A percentile compares a stretch with the other conserved stretches of the same genome.
These are phyloP conservation scores for Pisolithus marmoratus DNA, from an alignment of 768 basidiomycete genomes.

Conservation along the genomic window DNA sequence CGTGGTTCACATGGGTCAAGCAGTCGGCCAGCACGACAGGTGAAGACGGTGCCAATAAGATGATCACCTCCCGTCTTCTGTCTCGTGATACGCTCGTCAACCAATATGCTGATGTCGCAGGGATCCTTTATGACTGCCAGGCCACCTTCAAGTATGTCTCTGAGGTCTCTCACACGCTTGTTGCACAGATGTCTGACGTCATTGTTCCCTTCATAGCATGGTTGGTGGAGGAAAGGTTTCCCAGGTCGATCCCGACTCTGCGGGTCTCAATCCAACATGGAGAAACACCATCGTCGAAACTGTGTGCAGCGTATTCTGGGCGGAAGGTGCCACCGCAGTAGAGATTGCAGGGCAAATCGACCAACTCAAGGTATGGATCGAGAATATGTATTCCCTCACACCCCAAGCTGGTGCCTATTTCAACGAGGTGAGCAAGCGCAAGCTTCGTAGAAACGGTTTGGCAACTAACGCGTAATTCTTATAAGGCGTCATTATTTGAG, in stretches of 20 bases:
- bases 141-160: conserved; percentile 13
- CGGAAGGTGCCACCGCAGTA: conserved; percentile 13
- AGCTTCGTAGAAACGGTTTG: not conserved
- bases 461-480: not conserved
- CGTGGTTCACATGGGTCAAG: too few relatives aligned
- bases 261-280: conserved; percentile 47
- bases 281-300: conserved; percentile 34
- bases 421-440: not conserved
- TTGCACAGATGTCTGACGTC: not conserved
- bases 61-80: too few relatives aligned
- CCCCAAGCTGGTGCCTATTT: not conserved
- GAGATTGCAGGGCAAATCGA: conserved; percentile 12
- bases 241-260: conserved; percentile 33
- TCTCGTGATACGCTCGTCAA: too few relatives aligned
- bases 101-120: too few relatives aligned
- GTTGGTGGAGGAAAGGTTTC: conserved; percentile 11
- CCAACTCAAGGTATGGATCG: too few relatives aligned
- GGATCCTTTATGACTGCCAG: conserved; percentile 8
- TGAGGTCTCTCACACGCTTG: not conserved
- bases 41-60: too few relatives aligned
- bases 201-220: not conserved
- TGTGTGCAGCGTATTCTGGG: conserved; percentile 14
- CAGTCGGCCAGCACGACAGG: too few relatives aligned
- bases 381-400: too few relatives aligned
- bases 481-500: not conserved